Base-by-base conservation (phyloP, 768 basidiomycete genomes). In the Suillus brevipes region DNA sequence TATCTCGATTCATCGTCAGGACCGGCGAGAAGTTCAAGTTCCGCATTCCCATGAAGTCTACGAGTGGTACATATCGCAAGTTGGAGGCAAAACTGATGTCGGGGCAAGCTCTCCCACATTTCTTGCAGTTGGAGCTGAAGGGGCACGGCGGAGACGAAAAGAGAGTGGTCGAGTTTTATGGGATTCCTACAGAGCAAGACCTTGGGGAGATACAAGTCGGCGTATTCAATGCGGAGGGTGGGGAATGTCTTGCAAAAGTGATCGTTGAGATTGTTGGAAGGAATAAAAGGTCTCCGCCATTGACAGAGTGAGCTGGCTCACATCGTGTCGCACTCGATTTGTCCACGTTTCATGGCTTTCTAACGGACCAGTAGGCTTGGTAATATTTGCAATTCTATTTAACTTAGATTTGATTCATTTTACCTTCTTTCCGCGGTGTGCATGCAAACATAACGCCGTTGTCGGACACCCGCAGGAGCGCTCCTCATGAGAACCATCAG, bases 21-120 rank as follows among this genome's bases (percentile, higher is more conserved):
- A 75, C 79, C 4, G 87, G 85, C 28, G 87, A 89, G 68, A 79
- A 75, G 66, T 89, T 89, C 80, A 82, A 79, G 68, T 88, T 87
- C 74, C 78, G 81, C 63, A 81, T 89, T 55, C 79, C 82, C 31
- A 73, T 88, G 53, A 77, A 70, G 45, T 65, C 69, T 40, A 60
- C 69, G 42, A 68, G 69, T 38, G 63, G 73, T 37, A 68, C 68
- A 43, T 74, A 73, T 56, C 77, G 78, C 60, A 79, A 78, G 62
- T 79, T 85, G 59, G 81, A 83, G 66, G 85, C 82, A 63, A 81
- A 79, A 66, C 73, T 85, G 66, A 77, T 82, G 49, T 84, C 84
- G 40, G 87, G 87, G 37, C 77, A 78, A 65, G 74, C 83, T 53
- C 73, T 89, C 62, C 89, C 89, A 36, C 71, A 76, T 63, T 89